Conservation (phyloP, 2,329 filamentous ascomycete genomes). For the Lecanosticta acicola region DNA sequence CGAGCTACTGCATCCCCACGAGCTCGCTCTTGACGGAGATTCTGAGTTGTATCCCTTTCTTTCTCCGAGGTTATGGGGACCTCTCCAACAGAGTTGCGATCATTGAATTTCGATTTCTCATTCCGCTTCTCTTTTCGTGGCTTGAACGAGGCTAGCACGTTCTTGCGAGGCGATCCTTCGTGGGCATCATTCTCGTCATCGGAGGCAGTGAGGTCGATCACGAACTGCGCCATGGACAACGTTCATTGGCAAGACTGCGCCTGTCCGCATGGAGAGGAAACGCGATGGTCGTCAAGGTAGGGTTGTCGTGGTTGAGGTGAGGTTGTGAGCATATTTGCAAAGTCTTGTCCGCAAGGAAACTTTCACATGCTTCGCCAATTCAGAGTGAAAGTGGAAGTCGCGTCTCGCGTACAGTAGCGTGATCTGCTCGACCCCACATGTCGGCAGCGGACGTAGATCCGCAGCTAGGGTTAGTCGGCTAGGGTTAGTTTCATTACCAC, state of each 20-base stretch:
- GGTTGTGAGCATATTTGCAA: neutral
- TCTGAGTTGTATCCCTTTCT: too few relatives aligned
- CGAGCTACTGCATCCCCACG: too few relatives aligned
- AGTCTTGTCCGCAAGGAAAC: too few relatives aligned
- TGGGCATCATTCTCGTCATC: neutral
- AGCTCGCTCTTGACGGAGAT: too few relatives aligned
- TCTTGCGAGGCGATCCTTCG: conserved; percentile 5
- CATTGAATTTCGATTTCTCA: too few relatives aligned
- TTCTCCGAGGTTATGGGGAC: too few relatives aligned
- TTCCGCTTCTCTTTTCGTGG: conserved; percentile 3
- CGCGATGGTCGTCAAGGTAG: neutral
- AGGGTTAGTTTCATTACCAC: too few relatives aligned
- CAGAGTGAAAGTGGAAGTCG: neutral
- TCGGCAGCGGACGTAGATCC: too few relatives aligned
- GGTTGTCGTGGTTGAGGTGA: neutral
- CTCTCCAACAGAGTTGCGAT: too few relatives aligned
- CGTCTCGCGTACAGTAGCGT: neutral
- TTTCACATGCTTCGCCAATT: neutral
- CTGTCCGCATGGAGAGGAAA: too few relatives aligned
- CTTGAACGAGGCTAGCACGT: conserved; percentile 1
- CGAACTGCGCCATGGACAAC: conserved; percentile 1
- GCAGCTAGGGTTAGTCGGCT: too few relatives aligned
- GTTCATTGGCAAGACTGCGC: too few relatives aligned
- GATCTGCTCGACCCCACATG: neutral
- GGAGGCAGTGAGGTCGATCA: neutral